Evolutionary conservation across 257 asterid species (phyloP).

Genomic region (Salvia hispanica): DNA sequence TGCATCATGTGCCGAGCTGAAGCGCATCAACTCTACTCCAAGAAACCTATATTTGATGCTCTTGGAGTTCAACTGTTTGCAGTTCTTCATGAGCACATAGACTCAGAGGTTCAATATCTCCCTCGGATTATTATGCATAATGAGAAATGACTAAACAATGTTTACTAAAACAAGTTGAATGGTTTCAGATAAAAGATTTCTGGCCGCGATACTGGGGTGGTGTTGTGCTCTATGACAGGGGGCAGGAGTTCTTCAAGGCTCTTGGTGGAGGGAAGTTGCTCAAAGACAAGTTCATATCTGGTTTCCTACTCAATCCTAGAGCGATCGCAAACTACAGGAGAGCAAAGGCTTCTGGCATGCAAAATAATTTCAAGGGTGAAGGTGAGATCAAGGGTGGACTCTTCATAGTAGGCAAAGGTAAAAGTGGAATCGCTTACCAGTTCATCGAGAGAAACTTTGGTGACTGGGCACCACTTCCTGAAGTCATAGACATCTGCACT

Average conservation of each 20-base stretch:
- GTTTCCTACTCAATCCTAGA: conserved; percentile 74
- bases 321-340: conserved; percentile 79
- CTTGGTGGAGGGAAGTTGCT: conserved; percentile 89
- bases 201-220: conserved; percentile 98
- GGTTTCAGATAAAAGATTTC: conserved; percentile 68
- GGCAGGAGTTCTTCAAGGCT: conserved; percentile 70
- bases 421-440: conserved; percentile 76
- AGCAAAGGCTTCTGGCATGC: conserved; percentile 65
- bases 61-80: conserved; percentile 74
- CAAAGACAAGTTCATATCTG: conserved; percentile 75
- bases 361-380: conserved; percentile 75
- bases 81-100: conserved; percentile 75
- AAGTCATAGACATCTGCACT: conserved; percentile 67
- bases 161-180: conserved; percentile 5
- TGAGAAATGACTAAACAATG: conserved; percentile 13
- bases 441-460: conserved; percentile 86
- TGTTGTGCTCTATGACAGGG: conserved; percentile 57
- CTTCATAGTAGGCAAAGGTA: conserved; percentile 71
- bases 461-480: conserved; percentile 86
- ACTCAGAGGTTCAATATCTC: conserved; percentile 60
- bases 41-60: conserved; percentile 82
- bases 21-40: conserved; percentile 81
- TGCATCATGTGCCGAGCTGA: conserved; percentile 93
- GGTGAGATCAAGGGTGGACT: conserved; percentile 88
- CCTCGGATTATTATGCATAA: background rate